Percentiles rank a stretch among this genome's conserved stretches.
Evolutionary conservation across 129 eudicot species (phyloP).

Genomic region (Heracleum sosnowskyi): DNA sequence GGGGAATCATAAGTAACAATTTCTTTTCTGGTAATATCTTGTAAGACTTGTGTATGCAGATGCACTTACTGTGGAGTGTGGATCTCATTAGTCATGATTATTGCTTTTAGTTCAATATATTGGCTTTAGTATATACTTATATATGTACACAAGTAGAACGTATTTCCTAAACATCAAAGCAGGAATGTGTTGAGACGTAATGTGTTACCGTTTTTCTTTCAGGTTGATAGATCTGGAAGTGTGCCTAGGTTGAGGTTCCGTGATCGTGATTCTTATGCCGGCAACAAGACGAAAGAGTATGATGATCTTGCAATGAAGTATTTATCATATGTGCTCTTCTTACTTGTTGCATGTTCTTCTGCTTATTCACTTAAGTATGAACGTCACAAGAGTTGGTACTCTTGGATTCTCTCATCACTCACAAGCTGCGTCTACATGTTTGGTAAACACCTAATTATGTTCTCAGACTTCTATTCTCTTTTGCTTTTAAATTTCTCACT

Average conservation of each 20-base stretch:
- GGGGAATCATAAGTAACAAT: background rate
- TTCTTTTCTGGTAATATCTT: background rate
- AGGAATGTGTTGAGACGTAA: background rate
- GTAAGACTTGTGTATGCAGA: background rate
- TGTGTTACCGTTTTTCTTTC: constrained; percentile 9
- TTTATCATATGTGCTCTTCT: constrained; percentile 69
- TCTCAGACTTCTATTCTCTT: background rate
- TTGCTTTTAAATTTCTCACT: background rate
- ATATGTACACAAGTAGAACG: background rate
- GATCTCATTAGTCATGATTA: background rate
- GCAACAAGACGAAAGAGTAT: constrained; percentile 94
- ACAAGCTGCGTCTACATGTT: constrained; percentile 99
- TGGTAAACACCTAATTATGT: constrained; percentile 40
- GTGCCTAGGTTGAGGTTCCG: constrained; percentile 78
- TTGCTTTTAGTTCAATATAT: background rate
- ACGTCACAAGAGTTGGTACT: constrained; percentile 97
- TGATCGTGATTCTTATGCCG: constrained; percentile 85
- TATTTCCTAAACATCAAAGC: background rate
- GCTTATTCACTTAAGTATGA: constrained; percentile 90
- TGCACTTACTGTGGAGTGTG: background rate
- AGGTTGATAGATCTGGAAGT: constrained; percentile 85
- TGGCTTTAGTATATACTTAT: background rate
- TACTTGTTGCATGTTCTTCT: constrained; percentile 79
- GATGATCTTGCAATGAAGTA: constrained; percentile 99
- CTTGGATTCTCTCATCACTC: constrained; percentile 91